A percentile compares a stretch with the other conserved stretches of the same genome.
Evolutionary conservation across 1,284 basidiomycete species (phyloP).

Genomic region (Ustilago xerochloae): DNA sequence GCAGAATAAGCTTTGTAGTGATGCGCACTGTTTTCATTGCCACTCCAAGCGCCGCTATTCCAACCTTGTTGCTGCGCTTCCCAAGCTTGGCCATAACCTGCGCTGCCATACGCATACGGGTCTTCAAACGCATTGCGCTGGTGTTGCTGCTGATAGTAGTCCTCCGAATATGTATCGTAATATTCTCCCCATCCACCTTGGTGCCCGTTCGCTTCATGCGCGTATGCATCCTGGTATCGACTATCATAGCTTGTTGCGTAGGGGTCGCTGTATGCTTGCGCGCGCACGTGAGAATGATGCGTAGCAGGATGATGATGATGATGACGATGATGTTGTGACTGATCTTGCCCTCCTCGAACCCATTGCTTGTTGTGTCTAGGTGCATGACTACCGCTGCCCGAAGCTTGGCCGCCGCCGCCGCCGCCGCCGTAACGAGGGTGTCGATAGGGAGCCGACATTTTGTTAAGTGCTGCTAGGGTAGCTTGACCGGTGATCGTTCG

Average conservation of each 20-base stretch:
- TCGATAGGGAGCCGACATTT: conserved; percentile 15
- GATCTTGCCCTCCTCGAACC: not conserved
- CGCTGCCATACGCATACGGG: not conserved
- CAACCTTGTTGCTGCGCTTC: too few relatives aligned
- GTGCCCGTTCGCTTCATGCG: not conserved
- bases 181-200: not conserved
- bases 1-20: not conserved
- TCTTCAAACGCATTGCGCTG: not conserved
- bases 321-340: not conserved
- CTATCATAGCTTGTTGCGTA: not conserved
- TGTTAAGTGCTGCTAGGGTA: not conserved
- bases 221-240: not conserved
- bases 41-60: too few relatives aligned
- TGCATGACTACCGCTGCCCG: not conserved
- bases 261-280: too few relatives aligned
- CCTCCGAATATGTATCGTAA: conserved; percentile 4
- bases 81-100: conserved; percentile 5
- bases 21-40: not conserved
- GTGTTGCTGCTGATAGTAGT: not conserved
- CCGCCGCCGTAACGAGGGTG: conserved; percentile 7
- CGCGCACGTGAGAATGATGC: too few relatives aligned
- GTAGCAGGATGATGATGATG: not conserved
- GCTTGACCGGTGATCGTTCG: too few relatives aligned
- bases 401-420: not conserved
- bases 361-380: too few relatives aligned